Base-by-base conservation (phyloP, 2,329 filamentous ascomycete species). In the Nothopassalora personata region DNA sequence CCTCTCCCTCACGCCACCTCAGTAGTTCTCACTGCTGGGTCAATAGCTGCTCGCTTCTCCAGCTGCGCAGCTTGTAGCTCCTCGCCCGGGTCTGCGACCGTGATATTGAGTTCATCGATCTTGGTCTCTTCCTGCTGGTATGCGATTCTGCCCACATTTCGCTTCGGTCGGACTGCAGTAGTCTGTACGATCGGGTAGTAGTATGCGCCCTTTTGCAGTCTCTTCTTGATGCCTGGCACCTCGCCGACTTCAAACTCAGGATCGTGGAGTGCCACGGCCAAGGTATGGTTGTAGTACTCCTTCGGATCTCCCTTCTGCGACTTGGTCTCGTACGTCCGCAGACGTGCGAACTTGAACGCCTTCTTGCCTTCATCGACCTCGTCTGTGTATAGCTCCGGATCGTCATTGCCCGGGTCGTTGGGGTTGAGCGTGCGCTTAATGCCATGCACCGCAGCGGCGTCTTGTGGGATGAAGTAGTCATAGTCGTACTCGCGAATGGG, bases 301-400 rank as follows among this genome's bases (percentile, higher is more conserved):
- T 79, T 75, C 2, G 76, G 74, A 60, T 80, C 78, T 50, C 80
- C 76, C 5, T 74, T 72, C 67, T 85, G 83, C 27, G 78, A 74
- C 56, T 76, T 79, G 1, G 83, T 85, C 60, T 84, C 83, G 71
- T 86, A 87, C n/a, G 79, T 82, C 39, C 84, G 81, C 23, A 83
- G 68, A 56, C 81, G 80, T 56, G 83, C 79, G 71, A 78, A 85
- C 54, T 79, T 80, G 73, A 84, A 83, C 66, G 73, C 77, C 13
- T 62, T 64, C n/a, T 62, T 53, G 28, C 66, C 69, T 27, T 72
- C 69, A 31, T 60, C 61, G 18, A 65, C 66, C 52, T 75, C 75
- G 49, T 80, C 79, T 4, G 74, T 66, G 74, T 85, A 80, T 54
- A 81, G 74, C 3, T 73, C 75, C 34, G 80, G 76, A 56, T 81